Conservation (phyloP, 148 eudicot species). For the Fagopyrum esculentum region DNA sequence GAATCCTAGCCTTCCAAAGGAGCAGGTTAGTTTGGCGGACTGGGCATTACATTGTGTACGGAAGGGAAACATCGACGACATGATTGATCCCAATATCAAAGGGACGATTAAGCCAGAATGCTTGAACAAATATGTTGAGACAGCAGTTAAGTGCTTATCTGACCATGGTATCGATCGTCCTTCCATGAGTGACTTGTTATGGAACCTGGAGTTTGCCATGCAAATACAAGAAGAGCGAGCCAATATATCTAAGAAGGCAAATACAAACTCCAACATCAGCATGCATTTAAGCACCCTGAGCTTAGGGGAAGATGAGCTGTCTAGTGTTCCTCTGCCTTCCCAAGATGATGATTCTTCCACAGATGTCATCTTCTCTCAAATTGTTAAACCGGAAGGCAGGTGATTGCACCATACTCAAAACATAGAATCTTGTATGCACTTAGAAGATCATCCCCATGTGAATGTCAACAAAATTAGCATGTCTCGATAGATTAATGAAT, state of each 20-base stretch:
- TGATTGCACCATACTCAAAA: neutral
- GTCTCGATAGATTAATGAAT: too few relatives aligned
- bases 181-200: constrained; percentile 42
- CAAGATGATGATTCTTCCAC: constrained; percentile 12
- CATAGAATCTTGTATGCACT: too few relatives aligned
- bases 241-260: neutral
- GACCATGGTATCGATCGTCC: constrained; percentile 50
- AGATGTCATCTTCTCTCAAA: constrained; percentile 31
- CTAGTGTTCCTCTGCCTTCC: neutral
- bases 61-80: constrained; percentile 30
- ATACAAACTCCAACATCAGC: constrained; percentile 6
- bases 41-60: constrained; percentile 27
- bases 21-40: constrained; percentile 51
- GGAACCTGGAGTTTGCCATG: constrained; percentile 40
- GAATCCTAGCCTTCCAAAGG: constrained; percentile 41
- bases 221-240: constrained; percentile 28
- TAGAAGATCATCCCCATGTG: too few relatives aligned
- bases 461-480: neutral
- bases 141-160: constrained; percentile 39
- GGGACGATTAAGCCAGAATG: constrained; percentile 38
- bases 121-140: constrained; percentile 36
- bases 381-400: constrained; percentile 31
- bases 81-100: constrained; percentile 38
- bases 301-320: constrained; percentile 21
- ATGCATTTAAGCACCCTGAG: constrained; percentile 30